A percentile compares a stretch with the other conserved stretches of the same genome.
These are phyloP conservation scores for Sporothrix pallida DNA, from an alignment of 2,329 filamentous ascomycete species.

Conservation along the genomic window DNA sequence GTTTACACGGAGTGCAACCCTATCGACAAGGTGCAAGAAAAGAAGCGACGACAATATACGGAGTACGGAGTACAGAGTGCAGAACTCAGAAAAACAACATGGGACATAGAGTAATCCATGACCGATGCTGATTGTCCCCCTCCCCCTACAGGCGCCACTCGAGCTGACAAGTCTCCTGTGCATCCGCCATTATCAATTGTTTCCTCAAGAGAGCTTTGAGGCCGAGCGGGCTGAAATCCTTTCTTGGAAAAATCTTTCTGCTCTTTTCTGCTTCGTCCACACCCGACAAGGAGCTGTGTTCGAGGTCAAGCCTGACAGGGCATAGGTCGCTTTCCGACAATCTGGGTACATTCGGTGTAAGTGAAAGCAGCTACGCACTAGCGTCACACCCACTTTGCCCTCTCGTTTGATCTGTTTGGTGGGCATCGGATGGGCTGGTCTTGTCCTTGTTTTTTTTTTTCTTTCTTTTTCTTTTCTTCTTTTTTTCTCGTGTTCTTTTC, in stretches of 20 bases:
- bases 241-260: neutral
- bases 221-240: neutral
- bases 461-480: neutral
- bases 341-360: slow-evolving; percentile 9
- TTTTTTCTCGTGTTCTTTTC: neutral
- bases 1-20: neutral
- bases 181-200: neutral
- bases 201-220: neutral
- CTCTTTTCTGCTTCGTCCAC: neutral
- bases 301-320: neutral
- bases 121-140: neutral
- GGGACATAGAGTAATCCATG: too few relatives aligned
- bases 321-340: slow-evolving; percentile 2
- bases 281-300: neutral
- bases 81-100: neutral
- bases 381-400: neutral
- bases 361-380: slow-evolving; percentile 20
- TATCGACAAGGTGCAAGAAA: neutral
- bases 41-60: neutral
- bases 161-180: neutral
- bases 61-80: too few relatives aligned
- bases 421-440: neutral
- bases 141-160: neutral
- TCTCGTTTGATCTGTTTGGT: neutral
- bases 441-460: neutral